phyloP scores from a whole-genome alignment of 1,284 basidiomycete genomes.

The Rhodotorula sp. region DNA sequence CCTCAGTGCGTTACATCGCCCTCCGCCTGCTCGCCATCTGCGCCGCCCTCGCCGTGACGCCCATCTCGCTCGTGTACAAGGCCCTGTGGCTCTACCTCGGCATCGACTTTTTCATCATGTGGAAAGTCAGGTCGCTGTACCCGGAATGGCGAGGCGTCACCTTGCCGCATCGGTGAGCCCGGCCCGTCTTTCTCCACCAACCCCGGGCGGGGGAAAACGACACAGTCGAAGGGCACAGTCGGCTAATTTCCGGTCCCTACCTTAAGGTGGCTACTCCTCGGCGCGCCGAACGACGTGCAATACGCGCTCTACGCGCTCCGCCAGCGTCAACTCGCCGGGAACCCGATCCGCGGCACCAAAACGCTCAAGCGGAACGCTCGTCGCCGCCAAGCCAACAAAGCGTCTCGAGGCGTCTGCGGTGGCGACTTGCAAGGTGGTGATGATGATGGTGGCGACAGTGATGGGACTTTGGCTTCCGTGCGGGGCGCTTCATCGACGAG shows the following conservation, averaged over 20 bases:
- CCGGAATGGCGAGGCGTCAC: constrained; percentile 26
- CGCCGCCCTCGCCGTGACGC: constrained; percentile 16
- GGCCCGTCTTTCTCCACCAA: too few relatives aligned
- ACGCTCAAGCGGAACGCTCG: constrained; percentile 22
- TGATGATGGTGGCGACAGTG: not conserved
- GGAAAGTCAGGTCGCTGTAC: constrained; percentile 20
- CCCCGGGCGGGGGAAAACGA: too few relatives aligned
- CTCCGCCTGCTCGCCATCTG: constrained; percentile 46
- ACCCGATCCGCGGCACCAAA: constrained; percentile 18
- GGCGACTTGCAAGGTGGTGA: not conserved
- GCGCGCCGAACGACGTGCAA: constrained; percentile 32
- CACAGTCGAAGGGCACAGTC: too few relatives aligned
- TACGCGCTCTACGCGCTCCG: constrained; percentile 24
- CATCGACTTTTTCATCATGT: constrained; percentile 31
- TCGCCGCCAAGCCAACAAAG: not conserved
- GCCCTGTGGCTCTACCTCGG: constrained; percentile 12
- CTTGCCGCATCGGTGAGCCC: constrained; percentile 20
- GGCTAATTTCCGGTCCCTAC: not conserved
- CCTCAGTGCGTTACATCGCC: constrained; percentile 7
- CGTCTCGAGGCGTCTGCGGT: not conserved
- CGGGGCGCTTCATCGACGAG: too few relatives aligned
- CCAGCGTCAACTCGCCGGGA: constrained; percentile 11
- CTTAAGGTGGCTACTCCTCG: constrained; percentile 34
- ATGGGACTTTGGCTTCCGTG: not conserved
- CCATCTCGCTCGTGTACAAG: constrained; percentile 26